Evolutionary conservation across 208 protist species (phyloP).

Genomic region (Wallacemonas collosoma): DNA sequence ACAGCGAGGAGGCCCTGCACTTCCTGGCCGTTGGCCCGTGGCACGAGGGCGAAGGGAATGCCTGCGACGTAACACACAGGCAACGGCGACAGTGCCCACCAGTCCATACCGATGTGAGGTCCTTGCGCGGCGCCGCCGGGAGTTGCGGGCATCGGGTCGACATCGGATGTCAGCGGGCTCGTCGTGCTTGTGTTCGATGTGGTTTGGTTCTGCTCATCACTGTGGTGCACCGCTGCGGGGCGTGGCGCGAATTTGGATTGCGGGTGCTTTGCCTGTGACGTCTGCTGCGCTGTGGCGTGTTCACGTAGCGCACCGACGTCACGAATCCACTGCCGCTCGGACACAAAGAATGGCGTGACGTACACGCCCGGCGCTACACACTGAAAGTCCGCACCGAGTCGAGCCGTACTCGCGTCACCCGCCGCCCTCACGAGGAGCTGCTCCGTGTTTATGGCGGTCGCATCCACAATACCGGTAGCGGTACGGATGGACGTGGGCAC

Average conservation of each 20-base stretch:
- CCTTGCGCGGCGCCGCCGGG: too few species aligned
- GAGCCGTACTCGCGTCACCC: not conserved
- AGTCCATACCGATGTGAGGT: conserved; percentile 17
- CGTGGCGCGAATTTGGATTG: not conserved
- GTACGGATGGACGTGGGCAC: not conserved
- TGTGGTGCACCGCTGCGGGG: not conserved
- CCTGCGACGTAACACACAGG: conserved; percentile 38
- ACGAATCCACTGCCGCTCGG: conserved; percentile 19
- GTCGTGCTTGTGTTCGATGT: too few species aligned
- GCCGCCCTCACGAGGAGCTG: conserved; percentile 2
- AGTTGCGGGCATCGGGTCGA: too few species aligned
- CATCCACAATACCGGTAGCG: conserved; percentile 9
- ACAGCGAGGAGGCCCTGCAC: conserved; percentile 32
- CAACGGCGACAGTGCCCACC: conserved; percentile 47
- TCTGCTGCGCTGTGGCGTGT: not conserved
- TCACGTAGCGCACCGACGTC: conserved; percentile 9
- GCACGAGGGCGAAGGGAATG: conserved; percentile 28
- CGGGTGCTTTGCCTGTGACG: too few species aligned
- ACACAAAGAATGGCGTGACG: conserved; percentile 25
- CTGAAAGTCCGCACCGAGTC: conserved; percentile 3
- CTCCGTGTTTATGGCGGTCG: conserved; percentile 3
- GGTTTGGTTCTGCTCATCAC: not conserved
- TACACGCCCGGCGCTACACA: conserved; percentile 23
- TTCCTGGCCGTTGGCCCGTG: conserved; percentile 31
- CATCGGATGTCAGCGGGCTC: too few species aligned